Base-by-base conservation (phyloP, 495 filamentous ascomycete genomes). In the Aspergillus olivimuriae region DNA sequence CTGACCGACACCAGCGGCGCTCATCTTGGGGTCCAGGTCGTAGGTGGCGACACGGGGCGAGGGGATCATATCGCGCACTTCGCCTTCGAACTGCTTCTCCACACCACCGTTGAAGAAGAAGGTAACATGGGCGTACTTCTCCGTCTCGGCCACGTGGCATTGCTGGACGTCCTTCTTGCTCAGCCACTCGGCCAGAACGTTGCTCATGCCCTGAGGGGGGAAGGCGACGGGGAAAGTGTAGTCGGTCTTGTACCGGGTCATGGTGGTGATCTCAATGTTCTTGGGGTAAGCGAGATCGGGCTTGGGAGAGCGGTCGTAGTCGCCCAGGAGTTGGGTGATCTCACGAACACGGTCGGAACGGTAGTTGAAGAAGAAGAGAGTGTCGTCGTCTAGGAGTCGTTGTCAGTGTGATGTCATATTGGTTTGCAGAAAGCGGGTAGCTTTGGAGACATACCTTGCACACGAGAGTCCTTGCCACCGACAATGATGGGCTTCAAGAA, bases 311-410 rank as follows among this genome's bases (percentile, higher is more conserved):
- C 86, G 84, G 72, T 98, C 94, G 55, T 89, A 80, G 60, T 82
- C 85, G 57, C 92, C 94, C 20, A 98, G 72, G 34, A 97, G 74
- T 70, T 97, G 92, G 41, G 91, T 95, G 60, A 97, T 83, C 62
- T 98, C 91, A 53, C 94, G 88, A 39, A 94, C 90, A 63, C 92
- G 90, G 60, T 98, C 92, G 28, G 92, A 96, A 53, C 92, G 91
- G 78, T 98, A 98, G 80, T 98, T 98, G 86, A 98, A 98, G 81
- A 96, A 96, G 77, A 98, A 96, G 56, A 95, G 80, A 36, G 87
- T 91, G 58, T 98, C 92, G 48, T 82, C 77, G 60, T 96, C 87
- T 89, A 39, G 30, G 9, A 31, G 14, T 9, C 6, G 38, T 36
- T 47, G 43, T 51, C 6, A 51, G 45, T 66, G n/a, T n/a, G n/a